phyloP scores from a whole-genome alignment of 352 stramenopile genomes.

The Globisporangium cystogenes region DNA sequence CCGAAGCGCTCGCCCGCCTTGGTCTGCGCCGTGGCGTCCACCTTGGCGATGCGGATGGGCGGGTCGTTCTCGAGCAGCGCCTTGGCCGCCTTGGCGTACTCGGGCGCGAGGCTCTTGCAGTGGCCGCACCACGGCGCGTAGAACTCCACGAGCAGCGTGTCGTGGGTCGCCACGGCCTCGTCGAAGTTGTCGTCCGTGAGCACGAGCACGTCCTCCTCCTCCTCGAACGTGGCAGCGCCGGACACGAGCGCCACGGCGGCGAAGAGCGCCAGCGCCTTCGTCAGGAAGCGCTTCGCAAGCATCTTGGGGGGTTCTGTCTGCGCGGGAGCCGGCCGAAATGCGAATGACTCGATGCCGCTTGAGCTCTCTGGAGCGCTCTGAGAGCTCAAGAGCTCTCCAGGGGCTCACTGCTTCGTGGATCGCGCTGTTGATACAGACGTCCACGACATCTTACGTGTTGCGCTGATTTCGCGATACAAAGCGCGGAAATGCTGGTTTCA shows the following conservation, averaged over 20 bases:
- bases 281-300: slow-evolving; percentile 51
- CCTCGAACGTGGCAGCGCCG: slow-evolving; percentile 52
- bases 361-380: not conserved
- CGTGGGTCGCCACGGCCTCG: slow-evolving; percentile 73
- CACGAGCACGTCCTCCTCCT: slow-evolving; percentile 90
- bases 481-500: not conserved
- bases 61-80: slow-evolving; percentile 75
- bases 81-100: slow-evolving; percentile 85
- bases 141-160: slow-evolving; percentile 93
- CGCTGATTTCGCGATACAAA: slow-evolving; percentile 1
- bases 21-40: slow-evolving; percentile 84
- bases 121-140: slow-evolving; percentile 95
- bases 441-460: not conserved
- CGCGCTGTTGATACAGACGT: not conserved
- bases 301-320: slow-evolving; percentile 16
- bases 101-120: slow-evolving; percentile 90
- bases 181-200: slow-evolving; percentile 92
- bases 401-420: too few relatives aligned
- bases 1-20: slow-evolving; percentile 77
- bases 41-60: slow-evolving; percentile 76
- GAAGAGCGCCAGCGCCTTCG: slow-evolving; percentile 38
- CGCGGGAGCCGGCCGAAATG: slow-evolving; percentile 1
- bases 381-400: too few relatives aligned
- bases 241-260: slow-evolving; percentile 38
- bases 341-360: not conserved